These are phyloP conservation scores for Pterocarpus santalinus DNA, from an alignment of 306 rosid species.

Conservation along the genomic window DNA sequence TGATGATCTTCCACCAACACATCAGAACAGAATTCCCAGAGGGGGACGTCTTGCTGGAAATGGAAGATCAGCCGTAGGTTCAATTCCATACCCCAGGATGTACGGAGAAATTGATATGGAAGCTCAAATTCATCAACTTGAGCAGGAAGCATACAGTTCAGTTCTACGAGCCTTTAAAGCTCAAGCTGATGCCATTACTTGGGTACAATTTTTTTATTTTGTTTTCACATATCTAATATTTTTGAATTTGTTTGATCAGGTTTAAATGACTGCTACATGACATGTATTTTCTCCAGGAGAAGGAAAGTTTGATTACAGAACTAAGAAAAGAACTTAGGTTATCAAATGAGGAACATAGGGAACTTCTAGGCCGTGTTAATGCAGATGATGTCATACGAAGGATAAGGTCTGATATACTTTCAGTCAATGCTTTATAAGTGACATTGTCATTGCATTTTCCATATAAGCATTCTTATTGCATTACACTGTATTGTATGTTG, in stretches of 20 bases:
- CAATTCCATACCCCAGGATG: conserved; percentile 77
- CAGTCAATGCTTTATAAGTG: conserved; percentile 29
- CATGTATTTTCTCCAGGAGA: conserved; percentile 83
- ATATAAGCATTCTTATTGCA: conserved; percentile 32
- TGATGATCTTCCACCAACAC: conserved; percentile 91
- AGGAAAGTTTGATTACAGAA: conserved; percentile 89
- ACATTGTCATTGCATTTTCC: conserved; percentile 33
- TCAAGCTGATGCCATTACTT: conserved; percentile 98
- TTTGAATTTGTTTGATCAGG: conserved; percentile 56
- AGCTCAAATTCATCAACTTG: conserved; percentile 92
- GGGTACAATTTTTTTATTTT: conserved; percentile 69
- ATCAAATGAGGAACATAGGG: conserved; percentile 95
- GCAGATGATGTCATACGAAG: conserved; percentile 85
- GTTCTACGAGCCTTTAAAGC: conserved; percentile 98
- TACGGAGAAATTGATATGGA: conserved; percentile 89
- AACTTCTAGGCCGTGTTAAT: conserved; percentile 89
- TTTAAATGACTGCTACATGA: conserved; percentile 62
- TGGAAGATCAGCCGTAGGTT: conserved; percentile 80
- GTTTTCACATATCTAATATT: conserved; percentile 50
- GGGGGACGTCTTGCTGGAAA: conserved; percentile 82
- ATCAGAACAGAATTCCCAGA: conserved; percentile 82
- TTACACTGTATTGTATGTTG: conserved; percentile 41
- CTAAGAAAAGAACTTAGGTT: conserved; percentile 92
- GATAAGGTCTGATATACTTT: conserved; percentile 73
- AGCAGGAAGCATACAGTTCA: conserved; percentile 94